Base-by-base conservation (phyloP, 495 filamentous ascomycete species). In the Rusavskia elegans region DNA sequence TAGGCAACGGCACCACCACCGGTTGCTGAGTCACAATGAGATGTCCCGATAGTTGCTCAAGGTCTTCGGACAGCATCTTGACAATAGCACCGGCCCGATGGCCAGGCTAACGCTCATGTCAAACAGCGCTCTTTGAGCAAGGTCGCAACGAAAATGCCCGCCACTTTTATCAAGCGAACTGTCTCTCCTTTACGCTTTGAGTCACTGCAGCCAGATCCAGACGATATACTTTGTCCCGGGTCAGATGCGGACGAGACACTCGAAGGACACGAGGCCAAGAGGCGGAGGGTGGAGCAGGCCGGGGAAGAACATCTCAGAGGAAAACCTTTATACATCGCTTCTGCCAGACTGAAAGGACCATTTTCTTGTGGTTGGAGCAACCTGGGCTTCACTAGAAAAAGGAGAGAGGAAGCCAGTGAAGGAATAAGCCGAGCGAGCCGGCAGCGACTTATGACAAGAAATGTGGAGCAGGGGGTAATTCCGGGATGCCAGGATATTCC, bases 361-460 rank as follows among this genome's bases (percentile, higher is more conserved):
- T 82, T 86, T 48, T 72, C 78, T 16, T 62, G 69, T 0, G 72
- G 69, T 27, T 87, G 83, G 83, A 54, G 57, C 23, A 86, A 86
- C 56, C 83, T 82, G 0, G 85, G 80, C 6, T 11, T 11, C 30
- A 37, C n/a, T 42, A 42, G 11, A 17, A 55, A 50, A 39, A 40
- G 4, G 29, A 25, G 27, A 44, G 35, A 17, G 14, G 32, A 41
- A 41, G 19, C 16, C 14, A 27, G 9, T 14, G 19, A 27, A 27
- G 25, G 25, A 27, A 27, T 3, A 27, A 27, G 3, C 7, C 25
- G 25, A 27, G 32, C 13, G 32, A 35, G 2, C 13, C 32, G 13
- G 32, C 32, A 35, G 1, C 32, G 32, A 13, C 6, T 10, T 11
- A 7, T 14, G 2, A 2, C 50, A 19, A 1, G 1, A 52, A 41